These are phyloP conservation scores for Chondrostereum purpureum DNA, from an alignment of 1,284 basidiomycete genomes.

Conservation along the genomic window DNA sequence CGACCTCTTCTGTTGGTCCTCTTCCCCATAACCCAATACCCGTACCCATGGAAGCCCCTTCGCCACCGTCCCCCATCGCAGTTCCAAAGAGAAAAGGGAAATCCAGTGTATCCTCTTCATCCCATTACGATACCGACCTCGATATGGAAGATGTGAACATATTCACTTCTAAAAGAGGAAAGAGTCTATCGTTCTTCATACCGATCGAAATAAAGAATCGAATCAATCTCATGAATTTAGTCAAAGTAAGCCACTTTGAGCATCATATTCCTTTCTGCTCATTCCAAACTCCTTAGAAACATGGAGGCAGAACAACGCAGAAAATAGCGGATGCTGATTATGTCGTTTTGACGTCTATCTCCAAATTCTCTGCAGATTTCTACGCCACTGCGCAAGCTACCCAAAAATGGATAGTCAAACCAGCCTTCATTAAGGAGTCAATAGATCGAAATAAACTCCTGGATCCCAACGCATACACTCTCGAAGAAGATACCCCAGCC, in stretches of 20 bases:
- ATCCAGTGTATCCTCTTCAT: neutral
- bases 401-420: constrained; percentile 36
- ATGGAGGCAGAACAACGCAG: constrained; percentile 51
- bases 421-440: constrained; percentile 52
- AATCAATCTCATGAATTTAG: neutral
- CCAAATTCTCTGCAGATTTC: constrained; percentile 42
- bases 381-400: constrained; percentile 29
- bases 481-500: constrained; percentile 22
- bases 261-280: no score
- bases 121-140: neutral
- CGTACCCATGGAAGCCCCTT: neutral
- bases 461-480: constrained; percentile 34
- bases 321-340: constrained; percentile 50
- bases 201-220: constrained; percentile 10
- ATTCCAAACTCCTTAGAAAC: no score
- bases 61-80: neutral
- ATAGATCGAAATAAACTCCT: constrained; percentile 38
- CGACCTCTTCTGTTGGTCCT: neutral
- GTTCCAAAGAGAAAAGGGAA: neutral
- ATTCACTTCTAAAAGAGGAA: constrained; percentile 28
- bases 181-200: constrained; percentile 31
- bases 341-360: constrained; percentile 44
- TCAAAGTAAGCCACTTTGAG: constrained; percentile 4
- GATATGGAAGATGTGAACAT: constrained; percentile 11
- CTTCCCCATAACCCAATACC: neutral